Conservation (phyloP, 192 early-diverging fungal species). For the Backusella luteola region DNA sequence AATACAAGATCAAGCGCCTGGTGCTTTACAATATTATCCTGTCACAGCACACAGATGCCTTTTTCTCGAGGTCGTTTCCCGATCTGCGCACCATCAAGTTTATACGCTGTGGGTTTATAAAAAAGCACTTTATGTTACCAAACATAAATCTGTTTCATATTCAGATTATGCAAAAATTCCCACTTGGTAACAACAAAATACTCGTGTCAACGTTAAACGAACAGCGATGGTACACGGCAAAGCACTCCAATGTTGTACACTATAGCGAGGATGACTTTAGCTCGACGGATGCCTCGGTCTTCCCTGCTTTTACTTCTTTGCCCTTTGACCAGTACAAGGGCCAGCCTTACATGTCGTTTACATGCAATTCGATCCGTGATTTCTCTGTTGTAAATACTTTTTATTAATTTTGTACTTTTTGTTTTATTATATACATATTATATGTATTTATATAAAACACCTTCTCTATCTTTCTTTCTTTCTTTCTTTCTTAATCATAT, state of each 20-base stretch:
- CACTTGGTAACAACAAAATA: neutral
- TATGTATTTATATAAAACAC: too few relatives aligned
- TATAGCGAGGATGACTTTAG: neutral
- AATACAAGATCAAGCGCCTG: neutral
- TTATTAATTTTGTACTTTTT: neutral
- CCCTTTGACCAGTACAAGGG: neutral
- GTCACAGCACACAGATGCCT: neutral
- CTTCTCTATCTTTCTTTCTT: neutral
- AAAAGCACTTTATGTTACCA: neutral
- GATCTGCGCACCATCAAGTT: neutral
- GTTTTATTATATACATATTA: too few relatives aligned
- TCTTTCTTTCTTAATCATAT: neutral
- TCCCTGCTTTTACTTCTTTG: neutral
- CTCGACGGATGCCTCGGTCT: neutral
- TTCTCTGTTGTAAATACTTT: neutral
- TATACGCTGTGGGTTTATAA: neutral
- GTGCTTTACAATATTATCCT: neutral
- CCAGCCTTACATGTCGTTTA: neutral
- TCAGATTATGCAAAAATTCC: conserved; percentile 9
- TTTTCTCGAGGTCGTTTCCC: neutral
- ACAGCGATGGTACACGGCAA: neutral
- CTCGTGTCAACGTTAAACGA: neutral
- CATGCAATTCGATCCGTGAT: neutral
- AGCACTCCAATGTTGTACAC: neutral
- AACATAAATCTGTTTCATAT: neutral